A percentile compares a stretch with the other conserved stretches of the same genome.
These are phyloP conservation scores for Talaromyces albobiverticillius DNA, from an alignment of 2,329 filamentous ascomycete genomes.

Conservation along the genomic window DNA sequence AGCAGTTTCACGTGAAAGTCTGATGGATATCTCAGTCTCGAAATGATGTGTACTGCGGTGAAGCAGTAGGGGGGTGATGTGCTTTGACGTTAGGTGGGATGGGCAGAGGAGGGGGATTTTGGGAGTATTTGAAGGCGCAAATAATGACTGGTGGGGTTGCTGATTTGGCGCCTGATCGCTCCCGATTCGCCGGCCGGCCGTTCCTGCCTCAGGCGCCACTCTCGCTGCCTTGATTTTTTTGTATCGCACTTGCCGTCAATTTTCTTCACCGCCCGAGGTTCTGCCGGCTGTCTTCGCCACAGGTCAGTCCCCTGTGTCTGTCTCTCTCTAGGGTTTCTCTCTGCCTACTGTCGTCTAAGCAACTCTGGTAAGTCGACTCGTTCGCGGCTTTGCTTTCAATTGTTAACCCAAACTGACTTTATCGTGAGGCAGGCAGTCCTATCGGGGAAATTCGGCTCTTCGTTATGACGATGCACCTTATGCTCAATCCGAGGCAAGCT, in stretches of 20 bases:
- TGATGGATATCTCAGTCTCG: neutral
- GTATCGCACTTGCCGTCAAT: neutral
- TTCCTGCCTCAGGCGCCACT: constrained; percentile 21
- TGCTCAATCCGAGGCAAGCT: neutral
- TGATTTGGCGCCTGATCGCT: constrained; percentile 13
- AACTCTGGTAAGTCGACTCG: neutral
- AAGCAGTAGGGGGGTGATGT: constrained; percentile 10
- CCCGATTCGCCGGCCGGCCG: constrained; percentile 16
- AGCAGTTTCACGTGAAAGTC: constrained; percentile 1
- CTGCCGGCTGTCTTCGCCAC: neutral
- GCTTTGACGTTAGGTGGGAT: constrained; percentile 20
- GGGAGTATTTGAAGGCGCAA: constrained; percentile 23
- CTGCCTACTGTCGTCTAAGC: too few relatives aligned
- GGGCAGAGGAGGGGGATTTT: constrained; percentile 22
- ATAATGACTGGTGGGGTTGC: constrained; percentile 4
- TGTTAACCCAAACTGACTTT: neutral
- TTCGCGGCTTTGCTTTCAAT: neutral
- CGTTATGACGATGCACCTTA: constrained; percentile 1
- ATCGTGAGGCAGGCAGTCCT: neutral
- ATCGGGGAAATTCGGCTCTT: neutral
- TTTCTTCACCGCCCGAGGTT: constrained; percentile 10
- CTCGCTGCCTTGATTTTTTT: constrained; percentile 8
- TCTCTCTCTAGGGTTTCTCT: too few relatives aligned
- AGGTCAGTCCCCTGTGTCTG: too few relatives aligned
- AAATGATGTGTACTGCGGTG: neutral